These are phyloP conservation scores for Astragalus glycyphyllos DNA, from an alignment of 306 rosid genomes.

Conservation along the genomic window DNA sequence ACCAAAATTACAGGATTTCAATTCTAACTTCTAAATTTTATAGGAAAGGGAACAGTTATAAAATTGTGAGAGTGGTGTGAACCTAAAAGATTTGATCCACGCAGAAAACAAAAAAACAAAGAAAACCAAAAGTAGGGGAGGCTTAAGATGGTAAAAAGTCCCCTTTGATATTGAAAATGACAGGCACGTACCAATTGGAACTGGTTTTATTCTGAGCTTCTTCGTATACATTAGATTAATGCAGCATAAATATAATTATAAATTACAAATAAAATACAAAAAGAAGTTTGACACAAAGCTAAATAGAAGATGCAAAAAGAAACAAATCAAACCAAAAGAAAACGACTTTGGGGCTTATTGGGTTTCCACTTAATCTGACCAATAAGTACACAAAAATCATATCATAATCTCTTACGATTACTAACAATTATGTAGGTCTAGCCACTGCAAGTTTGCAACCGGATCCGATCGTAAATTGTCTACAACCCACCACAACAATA, in stretches of 20 bases:
- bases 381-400: neutral
- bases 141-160: constrained; percentile 33
- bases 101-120: neutral
- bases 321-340: constrained; percentile 31
- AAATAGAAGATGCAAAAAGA: constrained; percentile 28
- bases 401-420: constrained; percentile 4
- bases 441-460: constrained; percentile 50
- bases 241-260: constrained; percentile 1
- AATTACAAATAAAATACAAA: neutral
- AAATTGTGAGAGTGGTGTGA: constrained; percentile 11
- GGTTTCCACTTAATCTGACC: constrained; percentile 31
- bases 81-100: constrained; percentile 10
- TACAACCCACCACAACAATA: neutral
- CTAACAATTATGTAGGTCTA: constrained; percentile 5
- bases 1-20: neutral
- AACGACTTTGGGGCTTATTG: constrained; percentile 11
- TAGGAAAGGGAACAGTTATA: neutral
- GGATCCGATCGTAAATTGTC: constrained; percentile 58
- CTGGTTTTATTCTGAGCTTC: constrained; percentile 24
- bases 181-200: neutral
- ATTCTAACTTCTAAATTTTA: neutral
- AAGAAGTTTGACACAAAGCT: constrained; percentile 31
- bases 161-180: constrained; percentile 23
- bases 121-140: neutral
- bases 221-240: constrained; percentile 15